Base-by-base conservation (phyloP, 305 asterid genomes). In the Vinca major region DNA sequence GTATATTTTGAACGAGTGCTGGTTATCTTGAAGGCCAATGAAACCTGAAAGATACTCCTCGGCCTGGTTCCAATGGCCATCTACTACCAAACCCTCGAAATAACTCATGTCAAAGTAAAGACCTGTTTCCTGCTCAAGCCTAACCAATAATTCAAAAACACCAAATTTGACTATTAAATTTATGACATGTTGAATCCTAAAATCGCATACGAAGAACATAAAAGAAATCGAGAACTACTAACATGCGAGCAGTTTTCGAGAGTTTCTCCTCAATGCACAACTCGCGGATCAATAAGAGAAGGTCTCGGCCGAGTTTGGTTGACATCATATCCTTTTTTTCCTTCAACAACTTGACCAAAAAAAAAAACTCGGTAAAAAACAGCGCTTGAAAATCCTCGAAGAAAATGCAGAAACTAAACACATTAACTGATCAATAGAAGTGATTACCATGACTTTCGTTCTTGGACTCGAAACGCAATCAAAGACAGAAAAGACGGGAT, bases 41-140 rank as follows among this genome's bases (percentile, higher is more conserved):
- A 87, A 88, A 58, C 88, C 74, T 0, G 89, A 83, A 36, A 87
- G 84, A 71, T 91, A 91, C 20, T 68, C 63, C 82, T 88, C 95
- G 0, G 81, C 84, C 70, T 87, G 80, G 10, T 77, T 79, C 95
- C 96, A 91, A 12, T 74, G 63, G 5, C 95, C 95, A 11, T 63
- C 41, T 26, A 83, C 78, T 67, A 80, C 75, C 66, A 89, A 78
- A 65, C 82, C 86, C 72, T 86, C 89, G 6, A 91, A 82, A 70
- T 86, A 80, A 1, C 74, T 71, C 84, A 82, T 67, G 75, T 91
- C 85, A 51, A 88, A 88, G 84, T 80, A 91, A 76, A 75, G 73
- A 19, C 86, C 86, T 0, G 95, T 74, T 81, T 90, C 97, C 75
- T 79, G 87, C 85, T 86, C 89, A 63, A 91, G 88, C 86, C 97